These are phyloP conservation scores for Coriolopsis trogii DNA, from an alignment of 1,284 basidiomycete species.

Conservation along the genomic window DNA sequence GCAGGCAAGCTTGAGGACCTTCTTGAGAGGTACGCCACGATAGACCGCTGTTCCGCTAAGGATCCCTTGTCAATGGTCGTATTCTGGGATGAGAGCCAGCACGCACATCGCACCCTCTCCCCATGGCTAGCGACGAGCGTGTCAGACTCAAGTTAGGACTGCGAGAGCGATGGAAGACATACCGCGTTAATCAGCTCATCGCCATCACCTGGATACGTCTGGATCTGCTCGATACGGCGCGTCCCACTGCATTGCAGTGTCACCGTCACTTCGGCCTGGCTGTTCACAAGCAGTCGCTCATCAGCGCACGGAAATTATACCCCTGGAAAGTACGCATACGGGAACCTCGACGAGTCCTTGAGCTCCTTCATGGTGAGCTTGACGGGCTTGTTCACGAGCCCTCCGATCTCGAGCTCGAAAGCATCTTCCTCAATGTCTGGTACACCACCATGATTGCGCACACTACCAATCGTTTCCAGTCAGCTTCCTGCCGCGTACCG, in stretches of 20 bases:
- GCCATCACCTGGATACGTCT: slow-evolving; percentile 58
- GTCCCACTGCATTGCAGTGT: slow-evolving; percentile 60
- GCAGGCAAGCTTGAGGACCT: slow-evolving; percentile 54
- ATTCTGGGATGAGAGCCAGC: not conserved
- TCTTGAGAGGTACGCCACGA: slow-evolving; percentile 55
- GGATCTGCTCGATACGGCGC: slow-evolving; percentile 55
- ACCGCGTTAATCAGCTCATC: slow-evolving; percentile 56
- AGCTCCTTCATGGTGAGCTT: slow-evolving; percentile 49
- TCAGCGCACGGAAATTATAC: not conserved
- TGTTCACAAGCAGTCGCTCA: slow-evolving; percentile 21
- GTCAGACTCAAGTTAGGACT: not conserved
- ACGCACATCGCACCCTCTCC: slow-evolving; percentile 58
- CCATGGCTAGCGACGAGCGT: slow-evolving; percentile 41
- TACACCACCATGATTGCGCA: slow-evolving; percentile 52
- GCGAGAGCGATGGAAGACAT: not conserved
- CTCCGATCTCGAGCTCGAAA: slow-evolving; percentile 51
- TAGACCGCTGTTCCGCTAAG: slow-evolving; percentile 37
- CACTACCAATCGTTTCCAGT: slow-evolving; percentile 33
- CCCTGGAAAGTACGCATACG: slow-evolving; percentile 37
- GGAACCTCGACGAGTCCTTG: slow-evolving; percentile 47
- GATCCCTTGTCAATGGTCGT: not conserved
- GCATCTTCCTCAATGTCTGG: slow-evolving; percentile 47
- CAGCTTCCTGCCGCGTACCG: too few relatives aligned
- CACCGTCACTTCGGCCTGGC: slow-evolving; percentile 52
- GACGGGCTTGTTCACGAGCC: slow-evolving; percentile 48